Conservation (phyloP, 2,329 filamentous ascomycete genomes). For the Didymella keratinophila region DNA sequence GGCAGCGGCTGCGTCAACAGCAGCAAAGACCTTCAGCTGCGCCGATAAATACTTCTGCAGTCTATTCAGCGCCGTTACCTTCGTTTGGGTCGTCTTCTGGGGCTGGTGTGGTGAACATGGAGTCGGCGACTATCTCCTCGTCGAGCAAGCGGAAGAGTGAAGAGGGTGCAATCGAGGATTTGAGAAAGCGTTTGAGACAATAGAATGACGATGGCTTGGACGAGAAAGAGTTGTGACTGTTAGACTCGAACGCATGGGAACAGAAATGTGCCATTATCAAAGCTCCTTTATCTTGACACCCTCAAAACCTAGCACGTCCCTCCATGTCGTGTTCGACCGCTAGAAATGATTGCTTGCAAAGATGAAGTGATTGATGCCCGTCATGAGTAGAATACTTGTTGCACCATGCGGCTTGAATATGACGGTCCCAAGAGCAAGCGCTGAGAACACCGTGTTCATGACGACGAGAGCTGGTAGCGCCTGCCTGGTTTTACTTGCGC, state of each 20-base stretch:
- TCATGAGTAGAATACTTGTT: slow-evolving; percentile 27
- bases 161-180: neutral
- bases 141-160: neutral
- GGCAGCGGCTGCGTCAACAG: neutral
- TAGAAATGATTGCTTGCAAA: slow-evolving; percentile 20
- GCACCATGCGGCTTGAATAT: slow-evolving; percentile 22
- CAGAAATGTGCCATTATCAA: neutral
- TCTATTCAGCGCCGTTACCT: neutral
- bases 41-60: neutral
- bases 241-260: neutral
- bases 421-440: slow-evolving; percentile 24
- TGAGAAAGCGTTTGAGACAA: neutral
- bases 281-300: neutral
- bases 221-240: neutral
- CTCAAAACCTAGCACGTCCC: slow-evolving; percentile 5
- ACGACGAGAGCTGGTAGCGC: slow-evolving; percentile 23
- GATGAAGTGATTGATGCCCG: slow-evolving; percentile 25
- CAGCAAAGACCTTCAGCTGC: neutral
- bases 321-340: slow-evolving; percentile 1
- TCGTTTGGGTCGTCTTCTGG: neutral
- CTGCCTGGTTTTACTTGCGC: slow-evolving; percentile 15
- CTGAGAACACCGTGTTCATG: slow-evolving; percentile 26
- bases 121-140: neutral
- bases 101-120: neutral
- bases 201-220: neutral